Base-by-base conservation (phyloP, 257 asterid species). In the Gentiana straminea region DNA sequence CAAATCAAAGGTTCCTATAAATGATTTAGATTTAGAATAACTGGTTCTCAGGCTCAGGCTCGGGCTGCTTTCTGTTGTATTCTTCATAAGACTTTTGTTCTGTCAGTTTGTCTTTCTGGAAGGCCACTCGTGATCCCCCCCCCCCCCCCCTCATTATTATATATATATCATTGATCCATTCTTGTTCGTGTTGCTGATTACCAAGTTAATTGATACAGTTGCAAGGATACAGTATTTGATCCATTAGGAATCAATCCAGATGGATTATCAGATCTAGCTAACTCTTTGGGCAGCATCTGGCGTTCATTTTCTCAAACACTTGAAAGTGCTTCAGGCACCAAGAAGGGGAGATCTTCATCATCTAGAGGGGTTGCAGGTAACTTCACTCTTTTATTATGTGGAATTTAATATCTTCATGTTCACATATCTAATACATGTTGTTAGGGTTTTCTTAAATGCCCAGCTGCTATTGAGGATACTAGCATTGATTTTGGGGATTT, bases 401-500 rank as follows among this genome's bases (percentile, higher is more conserved):
- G 41, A 8, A 41, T 55, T 8, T 52, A 1, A 48, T 65, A 61
- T 61, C 56, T 56, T 63, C 64, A 67, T 13, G 53, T 64, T 63
- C 58, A 72, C 69, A 60, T 71, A 61, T 68, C 68, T 61, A 75
- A 71, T 24, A 71, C 77, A 79, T 77, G 73, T 78, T 68, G 70
- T 81, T 80, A 77, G 79, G 72, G 59, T 76, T 74, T 61, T 75
- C 79, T 74, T 68, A 67, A 69, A 63, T 76, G 79, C 72, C 75
- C 94, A 91, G 98, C 97, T 83, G 94, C 95, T 51, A 91, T 91
- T 56, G 98, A 91, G 81, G 97, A 91, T 65, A 87, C 98, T 51
- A 81, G 93, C 82, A 84, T 91, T 55, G 98, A 91, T 63, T 54
- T 91, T 51, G 97, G 97, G 5, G 98, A 91, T 75, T 91, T 91